Evolutionary conservation across 345 rosid genomes (phyloP).

Genomic region (Citrus maxima): DNA sequence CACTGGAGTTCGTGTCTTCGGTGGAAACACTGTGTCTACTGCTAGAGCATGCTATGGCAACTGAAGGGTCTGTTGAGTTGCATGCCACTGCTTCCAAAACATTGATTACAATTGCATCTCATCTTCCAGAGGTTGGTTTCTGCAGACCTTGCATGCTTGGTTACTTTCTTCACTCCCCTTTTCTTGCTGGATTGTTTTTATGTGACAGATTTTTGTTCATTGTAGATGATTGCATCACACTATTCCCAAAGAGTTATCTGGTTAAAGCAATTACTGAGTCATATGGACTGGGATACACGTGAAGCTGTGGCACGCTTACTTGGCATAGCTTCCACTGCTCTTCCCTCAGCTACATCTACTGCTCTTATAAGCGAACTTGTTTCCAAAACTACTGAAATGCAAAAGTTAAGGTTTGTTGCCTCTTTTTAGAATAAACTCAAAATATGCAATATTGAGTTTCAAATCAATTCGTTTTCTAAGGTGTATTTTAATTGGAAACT

Average conservation of each 20-base stretch:
- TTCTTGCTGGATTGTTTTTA: constrained; percentile 6
- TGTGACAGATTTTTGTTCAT: not conserved
- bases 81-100: constrained; percentile 84
- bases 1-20: constrained; percentile 59
- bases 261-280: constrained; percentile 78
- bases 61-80: constrained; percentile 79
- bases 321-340: constrained; percentile 88
- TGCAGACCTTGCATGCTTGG: not conserved
- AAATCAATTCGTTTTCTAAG: not conserved
- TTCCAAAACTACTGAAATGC: constrained; percentile 41
- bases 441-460: not conserved
- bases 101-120: constrained; percentile 69
- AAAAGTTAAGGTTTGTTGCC: constrained; percentile 57
- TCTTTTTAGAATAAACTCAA: not conserved
- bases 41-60: constrained; percentile 84
- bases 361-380: constrained; percentile 61
- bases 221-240: constrained; percentile 71
- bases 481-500: not conserved
- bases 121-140: constrained; percentile 66
- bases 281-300: constrained; percentile 81
- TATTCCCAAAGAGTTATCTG: constrained; percentile 60
- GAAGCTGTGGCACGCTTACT: constrained; percentile 87
- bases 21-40: constrained; percentile 66
- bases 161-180: constrained; percentile 9
- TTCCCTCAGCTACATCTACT: constrained; percentile 47